phyloP scores from a whole-genome alignment of 208 protist species.

The Acanthamoeba culbertsoni region DNA sequence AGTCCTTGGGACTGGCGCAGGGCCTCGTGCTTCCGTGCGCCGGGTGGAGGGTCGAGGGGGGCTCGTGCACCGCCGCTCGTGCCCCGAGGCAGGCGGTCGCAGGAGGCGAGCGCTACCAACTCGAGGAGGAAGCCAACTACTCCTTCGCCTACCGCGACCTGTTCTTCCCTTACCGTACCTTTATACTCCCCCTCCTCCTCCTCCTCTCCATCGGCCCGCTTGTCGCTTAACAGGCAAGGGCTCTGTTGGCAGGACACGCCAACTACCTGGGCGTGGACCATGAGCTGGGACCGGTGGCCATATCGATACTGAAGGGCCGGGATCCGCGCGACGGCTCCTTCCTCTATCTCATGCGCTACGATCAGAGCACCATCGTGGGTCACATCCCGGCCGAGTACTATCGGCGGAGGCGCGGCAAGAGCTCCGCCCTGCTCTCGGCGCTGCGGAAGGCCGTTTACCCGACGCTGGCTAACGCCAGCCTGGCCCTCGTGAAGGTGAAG shows the following conservation, averaged over 20 bases:
- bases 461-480: neutral
- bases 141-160: constrained; percentile 7
- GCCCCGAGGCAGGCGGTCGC: neutral
- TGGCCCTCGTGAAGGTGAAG: neutral
- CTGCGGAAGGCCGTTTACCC: constrained; percentile 29
- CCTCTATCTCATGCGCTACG: neutral
- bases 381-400: constrained; percentile 30
- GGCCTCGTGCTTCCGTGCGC: neutral
- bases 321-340: neutral
- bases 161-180: neutral
- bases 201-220: neutral
- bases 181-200: too few relatives aligned
- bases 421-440: neutral
- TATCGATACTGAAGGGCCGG: neutral
- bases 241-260: neutral
- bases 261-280: constrained; percentile 9
- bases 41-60: neutral
- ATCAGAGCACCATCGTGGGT: constrained; percentile 12
- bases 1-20: too few relatives aligned
- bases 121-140: constrained; percentile 49
- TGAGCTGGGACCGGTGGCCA: neutral
- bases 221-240: neutral
- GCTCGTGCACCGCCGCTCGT: neutral
- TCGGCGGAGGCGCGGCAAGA: neutral
- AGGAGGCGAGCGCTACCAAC: neutral